These are phyloP conservation scores for Rehmannia glutinosa DNA, from an alignment of 257 asterid genomes.

Conservation along the genomic window DNA sequence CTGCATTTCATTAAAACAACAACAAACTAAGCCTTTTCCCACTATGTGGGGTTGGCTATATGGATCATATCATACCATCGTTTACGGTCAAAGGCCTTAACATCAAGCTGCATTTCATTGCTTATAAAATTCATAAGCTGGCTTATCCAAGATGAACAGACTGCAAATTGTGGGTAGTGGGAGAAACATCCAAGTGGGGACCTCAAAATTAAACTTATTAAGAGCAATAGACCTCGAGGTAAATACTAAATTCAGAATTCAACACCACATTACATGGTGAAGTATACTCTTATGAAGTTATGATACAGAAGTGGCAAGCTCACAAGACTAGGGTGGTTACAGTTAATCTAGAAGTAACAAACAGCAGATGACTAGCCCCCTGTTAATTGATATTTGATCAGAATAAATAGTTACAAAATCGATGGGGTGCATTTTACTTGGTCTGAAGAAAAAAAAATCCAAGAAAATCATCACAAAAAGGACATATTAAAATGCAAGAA, in stretches of 20 bases:
- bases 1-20: no score
- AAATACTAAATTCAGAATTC: not conserved
- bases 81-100: no score
- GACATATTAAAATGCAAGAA: not conserved
- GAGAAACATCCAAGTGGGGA: not conserved
- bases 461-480: not conserved
- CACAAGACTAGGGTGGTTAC: not conserved
- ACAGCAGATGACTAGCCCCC: not conserved
- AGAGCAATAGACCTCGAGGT: not conserved
- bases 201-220: not conserved
- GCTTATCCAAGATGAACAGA: conserved; percentile 7
- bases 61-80: no score
- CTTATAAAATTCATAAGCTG: not conserved
- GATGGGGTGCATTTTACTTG: not conserved
- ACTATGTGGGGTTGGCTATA: no score
- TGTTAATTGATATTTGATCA: not conserved
- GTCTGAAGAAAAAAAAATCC: not conserved
- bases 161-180: not conserved
- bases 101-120: not conserved
- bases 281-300: not conserved
- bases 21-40: no score
- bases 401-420: not conserved
- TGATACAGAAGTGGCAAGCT: not conserved
- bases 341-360: not conserved
- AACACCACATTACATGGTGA: not conserved